These are phyloP conservation scores for Exophiala aquamarina DNA, from an alignment of 2,329 filamentous ascomycete species.

Conservation along the genomic window DNA sequence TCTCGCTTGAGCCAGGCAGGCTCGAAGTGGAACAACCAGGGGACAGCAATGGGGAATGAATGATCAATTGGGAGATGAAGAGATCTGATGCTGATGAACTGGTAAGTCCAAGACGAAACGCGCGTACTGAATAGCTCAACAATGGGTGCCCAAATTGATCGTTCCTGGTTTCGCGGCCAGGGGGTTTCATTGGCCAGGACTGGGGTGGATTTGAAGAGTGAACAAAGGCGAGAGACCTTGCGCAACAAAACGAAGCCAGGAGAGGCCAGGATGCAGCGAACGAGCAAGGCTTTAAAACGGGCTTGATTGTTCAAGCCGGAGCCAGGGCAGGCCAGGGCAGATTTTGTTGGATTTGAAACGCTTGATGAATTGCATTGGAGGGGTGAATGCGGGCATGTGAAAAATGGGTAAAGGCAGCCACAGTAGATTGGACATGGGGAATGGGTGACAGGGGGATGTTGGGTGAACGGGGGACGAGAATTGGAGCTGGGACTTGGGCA, in stretches of 20 bases:
- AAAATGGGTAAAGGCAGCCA: slow-evolving; percentile 1
- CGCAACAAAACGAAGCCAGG: slow-evolving; percentile 5
- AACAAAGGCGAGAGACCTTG: slow-evolving; percentile 1
- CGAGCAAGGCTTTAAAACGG: slow-evolving; percentile 14
- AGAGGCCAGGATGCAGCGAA: slow-evolving; percentile 13
- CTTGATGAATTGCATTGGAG: slow-evolving; percentile 14
- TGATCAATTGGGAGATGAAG: slow-evolving; percentile 3
- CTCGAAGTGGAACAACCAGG: slow-evolving; percentile 10
- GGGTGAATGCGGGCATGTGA: slow-evolving; percentile 20
- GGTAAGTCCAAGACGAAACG: slow-evolving; percentile 1
- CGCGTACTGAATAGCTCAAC: slow-evolving; percentile 6
- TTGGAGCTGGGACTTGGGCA: slow-evolving; percentile 13
- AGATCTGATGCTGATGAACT: slow-evolving; percentile 3
- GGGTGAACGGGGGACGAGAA: slow-evolving; percentile 17
- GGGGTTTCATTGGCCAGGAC: slow-evolving; percentile 9
- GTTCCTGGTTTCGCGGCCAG: background rate
- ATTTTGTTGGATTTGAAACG: slow-evolving; percentile 13
- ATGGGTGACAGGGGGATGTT: background rate
- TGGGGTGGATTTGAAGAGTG: background rate
- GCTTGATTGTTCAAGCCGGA: slow-evolving; percentile 1
- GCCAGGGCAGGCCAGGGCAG: slow-evolving; percentile 6
- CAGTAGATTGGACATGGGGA: background rate
- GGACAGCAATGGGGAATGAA: slow-evolving; percentile 1
- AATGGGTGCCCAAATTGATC: slow-evolving; percentile 3
- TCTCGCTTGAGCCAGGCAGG: slow-evolving; percentile 13